Evolutionary conservation across 306 rosid species (phyloP), one percentile per base, ranked within the genome.

Genomic region (Erythrophleum fordii): DNA sequence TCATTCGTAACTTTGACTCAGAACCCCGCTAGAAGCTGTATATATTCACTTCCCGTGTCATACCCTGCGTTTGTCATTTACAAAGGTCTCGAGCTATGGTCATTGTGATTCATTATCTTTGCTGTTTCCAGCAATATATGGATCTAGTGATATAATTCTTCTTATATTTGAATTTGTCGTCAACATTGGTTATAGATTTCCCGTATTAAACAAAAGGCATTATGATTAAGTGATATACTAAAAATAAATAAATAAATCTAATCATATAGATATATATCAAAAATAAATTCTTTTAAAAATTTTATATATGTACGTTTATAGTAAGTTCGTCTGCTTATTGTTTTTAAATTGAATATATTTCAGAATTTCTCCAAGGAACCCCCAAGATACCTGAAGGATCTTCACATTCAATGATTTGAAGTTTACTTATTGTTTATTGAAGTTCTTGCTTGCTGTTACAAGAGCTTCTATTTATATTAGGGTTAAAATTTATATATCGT

Each of bases 11-110:
- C 71, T 53, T 48, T 46, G 60, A 45, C 48, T 45, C 73, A 29
- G 72, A 66, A 77, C 62, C 51, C 41, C 85, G 35, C 83, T 67
- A 29, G 72, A 34, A 74, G 78, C 59, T 86, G 82, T 88, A 46
- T 65, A 68, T 73, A 42, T 64, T 65, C 76, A 73, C 35, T 70
- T 58, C 72, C 82, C 66, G 73, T 52, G 35, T 62, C 56, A 31
- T 41, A 62, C 83, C 22, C 59, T 49, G 69, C 11, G 5, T 1
- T 1, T 48, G 53, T 45, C 14, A 20, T 45, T 34, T 51, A 34
- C 64, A 41, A 39, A 53, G 46, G 61, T 62, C 62, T 65, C 5
- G 75, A 65, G 58, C 52, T 73, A 17, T 60, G 14, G 26, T 61
- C 25, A 25, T 31, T 12, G 16, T 58, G 34, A 58, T 58, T 56